Conservation (phyloP, 2,329 filamentous ascomycete species). For the Penicillium sp. region DNA sequence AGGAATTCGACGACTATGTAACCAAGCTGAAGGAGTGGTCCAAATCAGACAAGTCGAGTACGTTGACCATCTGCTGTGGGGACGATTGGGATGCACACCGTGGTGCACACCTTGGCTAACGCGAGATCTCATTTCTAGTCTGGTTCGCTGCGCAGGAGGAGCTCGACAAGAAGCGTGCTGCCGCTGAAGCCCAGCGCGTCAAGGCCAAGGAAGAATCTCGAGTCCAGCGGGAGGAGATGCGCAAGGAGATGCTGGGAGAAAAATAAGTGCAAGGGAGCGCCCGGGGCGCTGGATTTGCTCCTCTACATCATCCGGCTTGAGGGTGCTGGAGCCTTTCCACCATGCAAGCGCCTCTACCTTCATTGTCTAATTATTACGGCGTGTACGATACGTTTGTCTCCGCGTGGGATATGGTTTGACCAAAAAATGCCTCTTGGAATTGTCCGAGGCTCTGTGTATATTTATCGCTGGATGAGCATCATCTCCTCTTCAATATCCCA, state of each 20-base stretch:
- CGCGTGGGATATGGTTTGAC: too few species aligned
- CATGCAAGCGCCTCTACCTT: background rate
- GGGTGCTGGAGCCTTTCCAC: background rate
- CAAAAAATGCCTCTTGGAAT: too few species aligned
- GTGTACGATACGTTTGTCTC: conserved; percentile 21
- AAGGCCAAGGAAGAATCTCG: conserved; percentile 33
- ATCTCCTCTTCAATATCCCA: too few species aligned
- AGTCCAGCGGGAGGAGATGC: conserved; percentile 40
- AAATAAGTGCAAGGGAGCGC: conserved; percentile 22
- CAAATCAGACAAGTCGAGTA: conserved; percentile 89
- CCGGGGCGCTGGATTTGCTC: background rate
- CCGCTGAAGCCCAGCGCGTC: conserved; percentile 23
- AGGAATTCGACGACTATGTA: conserved; percentile 90
- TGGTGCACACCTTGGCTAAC: conserved; percentile 3
- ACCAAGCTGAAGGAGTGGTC: conserved; percentile 79
- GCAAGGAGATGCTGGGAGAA: conserved; percentile 38
- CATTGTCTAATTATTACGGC: conserved; percentile 11
- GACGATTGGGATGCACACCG: background rate
- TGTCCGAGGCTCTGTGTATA: too few species aligned
- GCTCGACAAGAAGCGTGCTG: conserved; percentile 29
- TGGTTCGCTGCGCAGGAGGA: conserved; percentile 42
- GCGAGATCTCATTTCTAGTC: conserved; percentile 26
- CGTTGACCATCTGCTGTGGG: conserved; percentile 14
- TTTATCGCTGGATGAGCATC: too few species aligned
- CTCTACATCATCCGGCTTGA: background rate